Percentiles rank a stretch among this genome's conserved stretches.
These are phyloP conservation scores for Nemania bipapillata DNA, from an alignment of 2,329 filamentous ascomycete species.

Conservation along the genomic window DNA sequence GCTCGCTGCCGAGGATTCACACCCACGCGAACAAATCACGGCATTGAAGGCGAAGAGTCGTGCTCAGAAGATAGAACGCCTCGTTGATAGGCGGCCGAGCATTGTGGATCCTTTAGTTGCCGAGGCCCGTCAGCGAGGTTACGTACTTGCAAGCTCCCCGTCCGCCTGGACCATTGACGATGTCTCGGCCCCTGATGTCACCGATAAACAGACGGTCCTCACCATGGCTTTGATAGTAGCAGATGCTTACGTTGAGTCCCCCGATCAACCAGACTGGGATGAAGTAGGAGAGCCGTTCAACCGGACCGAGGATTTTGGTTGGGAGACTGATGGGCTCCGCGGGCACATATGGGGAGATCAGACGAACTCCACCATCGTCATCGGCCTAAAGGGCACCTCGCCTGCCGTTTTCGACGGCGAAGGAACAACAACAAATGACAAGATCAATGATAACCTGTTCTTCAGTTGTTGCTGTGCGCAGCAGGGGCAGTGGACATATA, in stretches of 20 bases:
- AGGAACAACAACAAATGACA: constrained; percentile 96
- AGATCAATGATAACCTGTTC: constrained; percentile 96
- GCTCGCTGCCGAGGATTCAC: constrained; percentile 69
- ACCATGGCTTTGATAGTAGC: constrained; percentile 88
- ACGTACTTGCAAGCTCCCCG: constrained; percentile 72
- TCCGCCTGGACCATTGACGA: constrained; percentile 87
- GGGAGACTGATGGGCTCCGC: constrained; percentile 86
- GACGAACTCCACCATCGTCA: constrained; percentile 85
- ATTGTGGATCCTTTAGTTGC: constrained; percentile 83
- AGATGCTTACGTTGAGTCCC: constrained; percentile 84
- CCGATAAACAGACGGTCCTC: constrained; percentile 84
- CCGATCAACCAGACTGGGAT: constrained; percentile 80
- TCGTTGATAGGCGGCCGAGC: constrained; percentile 79
- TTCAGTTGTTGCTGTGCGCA: constrained; percentile 98
- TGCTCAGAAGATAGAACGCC: constrained; percentile 77
- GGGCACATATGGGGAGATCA: constrained; percentile 93
- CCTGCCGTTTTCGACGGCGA: constrained; percentile 95
- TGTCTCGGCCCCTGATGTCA: constrained; percentile 80
- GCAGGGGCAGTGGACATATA: constrained; percentile 89
- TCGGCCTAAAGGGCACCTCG: constrained; percentile 91
- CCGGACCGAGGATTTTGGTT: constrained; percentile 88
- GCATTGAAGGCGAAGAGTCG: constrained; percentile 71
- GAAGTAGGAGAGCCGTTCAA: constrained; percentile 84
- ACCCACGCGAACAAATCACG: constrained; percentile 62
- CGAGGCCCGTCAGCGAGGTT: constrained; percentile 74